Evolutionary conservation across 345 rosid species (phyloP), one percentile per base, ranked within the genome.

Genomic region (Viola odorata): DNA sequence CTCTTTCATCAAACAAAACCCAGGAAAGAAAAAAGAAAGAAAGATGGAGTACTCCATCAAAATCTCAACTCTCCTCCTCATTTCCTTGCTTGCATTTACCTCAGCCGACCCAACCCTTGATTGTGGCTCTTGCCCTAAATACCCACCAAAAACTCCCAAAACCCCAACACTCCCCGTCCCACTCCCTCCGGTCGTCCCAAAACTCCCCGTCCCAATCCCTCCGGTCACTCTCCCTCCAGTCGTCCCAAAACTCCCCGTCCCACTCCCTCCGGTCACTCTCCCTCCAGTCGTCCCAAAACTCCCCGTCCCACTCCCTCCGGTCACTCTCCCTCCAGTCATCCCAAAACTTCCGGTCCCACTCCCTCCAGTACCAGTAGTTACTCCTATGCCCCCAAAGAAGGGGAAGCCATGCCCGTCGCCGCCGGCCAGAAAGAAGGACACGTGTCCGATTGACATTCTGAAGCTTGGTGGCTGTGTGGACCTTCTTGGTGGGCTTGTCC

Each of bases 401-500:
- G 66, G 66, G 5, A 71, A 60, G 55, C 62, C 74, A 9, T 84
- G 86, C 67, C 78, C 81, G 4, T 65, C 80, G 3, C 66, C 81
- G 6, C 70, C 83, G 0, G 56, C 78, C 45, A 11, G 12, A 8
- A 60, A 80, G 0, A 36, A 55, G 49, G 78, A 45, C 7, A 84
- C 84, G 4, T 92, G 98, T 84, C 97, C 96, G 0, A 79, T 90
- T 44, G 85, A 92, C 78, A 83, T 91, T 0, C 65, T 90, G 41
- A 90, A 94, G 58, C 69, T 94, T 41, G 99, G 97, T 14, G 97
- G 96, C 3, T 94, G 99, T 48, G 95, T 94, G 11, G 95, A 89
- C 62, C 81, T 92, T 61, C 83, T 92, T 3, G 96, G 96, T 6
- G 99, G 99, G 74, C 61, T 83, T 60, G 91, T 83, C 52, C 96